Evolutionary conservation across 2,329 filamentous ascomycete species (phyloP), one percentile per base, ranked within the genome.

Genomic region (Aspergillus brasiliensis): DNA sequence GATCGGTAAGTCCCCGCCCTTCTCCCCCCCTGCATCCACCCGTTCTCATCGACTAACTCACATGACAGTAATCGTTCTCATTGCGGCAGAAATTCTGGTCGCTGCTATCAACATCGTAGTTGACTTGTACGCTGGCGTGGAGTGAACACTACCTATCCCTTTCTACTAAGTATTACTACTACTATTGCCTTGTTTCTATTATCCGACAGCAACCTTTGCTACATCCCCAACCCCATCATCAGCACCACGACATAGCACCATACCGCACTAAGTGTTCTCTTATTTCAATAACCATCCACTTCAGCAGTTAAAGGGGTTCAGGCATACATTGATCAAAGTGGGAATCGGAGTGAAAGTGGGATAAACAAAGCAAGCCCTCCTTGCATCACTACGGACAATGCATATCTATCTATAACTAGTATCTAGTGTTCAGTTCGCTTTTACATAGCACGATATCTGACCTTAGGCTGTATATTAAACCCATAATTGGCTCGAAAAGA

Each of bases 61-160:
- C 34, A 7, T 54, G 51, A 59, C 17, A 92, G 93, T 99, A 46
- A 98, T 99, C 69, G 84, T 98, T 21, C 86, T 99, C 52, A 97
- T 99, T 71, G 94, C 93, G 7, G 93, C 93, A 11, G 95, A 99
- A 75, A 97, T 98, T 63, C 80, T 97, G 7, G 92, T 98, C 51
- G 93, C 93, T 1, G 90, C 87, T 17, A 89, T 98, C 69, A 98
- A 98, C 76, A 98, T 99, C 64, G 85, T 97, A 28, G 95, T 98
- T 34, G 95, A 98, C 76, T 74, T 98, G 66, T 96, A 96, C 71
- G 92, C 90, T 59, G 84, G 84, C 57, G 79, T 86, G 44, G 83
- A 88, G 65, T 86, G 78, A 46, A 31, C 47, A 27, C 28, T 42
- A 17, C 2, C 27, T 37, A 15, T n/a, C n/a, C n/a, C 11, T 19